Conservation (phyloP, 2,329 filamentous ascomycete genomes). For the Fusarium sp. region DNA sequence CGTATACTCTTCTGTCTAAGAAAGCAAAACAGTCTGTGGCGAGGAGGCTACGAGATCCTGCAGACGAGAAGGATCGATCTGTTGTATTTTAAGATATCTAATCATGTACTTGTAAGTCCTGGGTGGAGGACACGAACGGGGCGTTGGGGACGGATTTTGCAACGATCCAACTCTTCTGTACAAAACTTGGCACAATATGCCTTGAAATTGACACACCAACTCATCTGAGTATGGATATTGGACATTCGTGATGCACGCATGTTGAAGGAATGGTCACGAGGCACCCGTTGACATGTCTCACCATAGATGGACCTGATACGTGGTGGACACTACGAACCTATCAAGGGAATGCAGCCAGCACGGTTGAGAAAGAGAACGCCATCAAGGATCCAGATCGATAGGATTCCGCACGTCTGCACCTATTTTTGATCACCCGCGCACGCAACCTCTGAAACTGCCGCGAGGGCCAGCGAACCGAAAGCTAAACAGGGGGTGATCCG, state of each 20-base stretch:
- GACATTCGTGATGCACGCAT: background rate
- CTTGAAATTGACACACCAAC: conserved; percentile 16
- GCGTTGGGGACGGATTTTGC: conserved; percentile 27
- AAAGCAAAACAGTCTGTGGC: background rate
- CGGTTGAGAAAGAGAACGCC: background rate
- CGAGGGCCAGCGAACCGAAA: conserved; percentile 7
- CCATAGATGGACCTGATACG: background rate
- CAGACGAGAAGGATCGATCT: conserved; percentile 2
- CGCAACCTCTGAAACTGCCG: background rate
- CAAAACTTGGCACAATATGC: conserved; percentile 7
- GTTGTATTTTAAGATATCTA: conserved; percentile 34
- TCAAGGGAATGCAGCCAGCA: background rate
- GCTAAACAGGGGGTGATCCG: conserved; percentile 16
- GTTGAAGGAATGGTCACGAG: background rate
- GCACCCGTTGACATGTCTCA: conserved; percentile 15
- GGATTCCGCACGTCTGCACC: background rate
- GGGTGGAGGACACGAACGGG: conserved; percentile 9
- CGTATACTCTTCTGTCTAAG: conserved; percentile 77
- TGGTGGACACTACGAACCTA: background rate
- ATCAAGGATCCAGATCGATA: background rate
- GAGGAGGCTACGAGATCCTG: background rate
- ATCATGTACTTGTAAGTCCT: conserved; percentile 29
- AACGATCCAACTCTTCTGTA: conserved; percentile 32
- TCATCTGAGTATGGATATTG: conserved; percentile 4
- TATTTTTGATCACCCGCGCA: background rate